Evolutionary conservation across 1,284 basidiomycete genomes (phyloP).

Genomic region (Exobasidium cylindrosporum): DNA sequence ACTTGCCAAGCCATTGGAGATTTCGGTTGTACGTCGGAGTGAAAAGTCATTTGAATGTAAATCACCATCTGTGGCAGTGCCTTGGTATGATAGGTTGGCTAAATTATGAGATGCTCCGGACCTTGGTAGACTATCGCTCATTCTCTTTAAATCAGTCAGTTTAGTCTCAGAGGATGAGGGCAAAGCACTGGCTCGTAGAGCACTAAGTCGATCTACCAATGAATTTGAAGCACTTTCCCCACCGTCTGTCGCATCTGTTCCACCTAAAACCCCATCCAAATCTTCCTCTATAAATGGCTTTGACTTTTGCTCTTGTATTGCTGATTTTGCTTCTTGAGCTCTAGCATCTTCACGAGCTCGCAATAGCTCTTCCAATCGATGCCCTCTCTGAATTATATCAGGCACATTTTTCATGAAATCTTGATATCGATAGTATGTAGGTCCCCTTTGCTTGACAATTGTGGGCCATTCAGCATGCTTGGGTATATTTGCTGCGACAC

Average conservation of each 20-base stretch:
- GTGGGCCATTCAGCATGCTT: constrained; percentile 50
- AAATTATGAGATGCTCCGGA: not conserved
- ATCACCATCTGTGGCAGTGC: not conserved
- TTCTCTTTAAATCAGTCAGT: not conserved
- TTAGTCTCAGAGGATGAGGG: not conserved
- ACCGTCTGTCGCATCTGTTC: constrained; percentile 8
- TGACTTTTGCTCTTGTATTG: not conserved
- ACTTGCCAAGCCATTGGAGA: not conserved
- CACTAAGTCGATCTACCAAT: constrained; percentile 10
- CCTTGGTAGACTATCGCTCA: not conserved
- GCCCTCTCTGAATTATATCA: constrained; percentile 43
- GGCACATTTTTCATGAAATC: constrained; percentile 49
- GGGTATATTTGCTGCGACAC: constrained; percentile 47
- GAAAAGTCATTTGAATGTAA: not conserved
- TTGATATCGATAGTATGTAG: constrained; percentile 45
- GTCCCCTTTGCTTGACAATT: constrained; percentile 32
- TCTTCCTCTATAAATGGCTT: constrained; percentile 2
- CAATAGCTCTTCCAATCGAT: constrained; percentile 43
- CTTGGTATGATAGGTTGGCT: not conserved
- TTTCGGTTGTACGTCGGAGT: not conserved
- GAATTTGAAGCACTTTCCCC: not conserved
- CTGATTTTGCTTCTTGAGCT: constrained; percentile 5
- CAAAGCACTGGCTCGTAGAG: not conserved
- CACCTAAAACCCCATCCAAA: not conserved
- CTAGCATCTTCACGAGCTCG: constrained; percentile 32